A percentile compares a stretch with the other conserved stretches of the same genome.
Evolutionary conservation across 2,329 filamentous ascomycete species (phyloP).

Genomic region (Neobulgaria alba): DNA sequence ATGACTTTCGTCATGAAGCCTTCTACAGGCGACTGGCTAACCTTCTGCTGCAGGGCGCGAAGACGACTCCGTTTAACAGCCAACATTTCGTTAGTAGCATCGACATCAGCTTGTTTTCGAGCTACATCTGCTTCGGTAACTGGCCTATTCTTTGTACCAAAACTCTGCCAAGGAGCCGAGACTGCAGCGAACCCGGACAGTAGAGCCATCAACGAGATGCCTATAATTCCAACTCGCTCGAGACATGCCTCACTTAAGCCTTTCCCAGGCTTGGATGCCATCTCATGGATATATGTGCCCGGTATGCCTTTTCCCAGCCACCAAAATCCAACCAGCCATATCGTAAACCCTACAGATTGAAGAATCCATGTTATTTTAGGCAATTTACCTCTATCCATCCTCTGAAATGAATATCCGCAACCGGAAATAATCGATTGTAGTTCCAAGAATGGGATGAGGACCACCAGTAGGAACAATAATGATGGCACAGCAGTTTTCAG

Average conservation of each 20-base stretch:
- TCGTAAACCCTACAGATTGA: constrained; percentile 51
- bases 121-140: constrained; percentile 67
- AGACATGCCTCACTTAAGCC: constrained; percentile 40
- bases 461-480: constrained; percentile 62
- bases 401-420: constrained; percentile 54
- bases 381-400: constrained; percentile 46
- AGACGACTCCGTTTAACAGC: constrained; percentile 64
- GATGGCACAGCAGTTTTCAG: constrained; percentile 62
- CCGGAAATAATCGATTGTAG: constrained; percentile 47
- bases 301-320: constrained; percentile 59
- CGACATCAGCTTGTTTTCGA: constrained; percentile 69
- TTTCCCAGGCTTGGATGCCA: constrained; percentile 32
- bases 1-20: constrained; percentile 69
- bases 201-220: constrained; percentile 77
- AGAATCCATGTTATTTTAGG: constrained; percentile 55
- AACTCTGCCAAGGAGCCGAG: constrained; percentile 77
- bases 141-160: constrained; percentile 54
- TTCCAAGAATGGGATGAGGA: constrained; percentile 71
- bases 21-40: constrained; percentile 33
- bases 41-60: constrained; percentile 59
- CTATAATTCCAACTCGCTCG: constrained; percentile 72
- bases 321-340: constrained; percentile 72
- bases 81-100: constrained; percentile 74
- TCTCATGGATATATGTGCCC: constrained; percentile 39
- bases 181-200: constrained; percentile 88